Evolutionary conservation across 768 basidiomycete genomes (phyloP).

Genomic region (Holtermannia corniformis): DNA sequence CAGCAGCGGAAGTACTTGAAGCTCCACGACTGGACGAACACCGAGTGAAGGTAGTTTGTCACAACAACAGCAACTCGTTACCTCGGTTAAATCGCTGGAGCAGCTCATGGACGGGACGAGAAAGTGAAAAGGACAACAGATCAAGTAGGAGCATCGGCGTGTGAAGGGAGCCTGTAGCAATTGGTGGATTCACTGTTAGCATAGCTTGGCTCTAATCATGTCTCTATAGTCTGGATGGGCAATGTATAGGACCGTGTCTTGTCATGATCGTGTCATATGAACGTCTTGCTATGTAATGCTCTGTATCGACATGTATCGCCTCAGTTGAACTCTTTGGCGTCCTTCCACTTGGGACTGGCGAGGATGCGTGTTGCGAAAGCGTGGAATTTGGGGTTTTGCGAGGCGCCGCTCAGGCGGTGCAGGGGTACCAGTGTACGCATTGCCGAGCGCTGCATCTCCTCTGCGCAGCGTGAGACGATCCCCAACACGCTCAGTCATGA

Average conservation of each 20-base stretch:
- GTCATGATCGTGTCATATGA: background rate
- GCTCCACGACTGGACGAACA: too few relatives aligned
- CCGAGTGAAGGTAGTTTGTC: too few relatives aligned
- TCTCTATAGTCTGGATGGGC: too few relatives aligned
- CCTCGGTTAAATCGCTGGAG: too few relatives aligned
- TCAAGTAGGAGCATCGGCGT: too few relatives aligned
- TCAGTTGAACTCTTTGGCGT: conserved; percentile 19
- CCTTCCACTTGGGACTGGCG: conserved; percentile 28
- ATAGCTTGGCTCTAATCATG: too few relatives aligned
- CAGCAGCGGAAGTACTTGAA: background rate
- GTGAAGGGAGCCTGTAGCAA: too few relatives aligned
- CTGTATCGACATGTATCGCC: background rate
- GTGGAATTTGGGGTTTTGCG: conserved; percentile 65
- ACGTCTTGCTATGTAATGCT: background rate
- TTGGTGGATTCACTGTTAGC: too few relatives aligned
- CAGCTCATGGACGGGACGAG: too few relatives aligned
- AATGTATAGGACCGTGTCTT: too few relatives aligned
- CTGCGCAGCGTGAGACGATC: conserved; percentile 65
- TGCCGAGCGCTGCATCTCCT: conserved; percentile 83
- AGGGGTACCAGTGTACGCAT: conserved; percentile 78
- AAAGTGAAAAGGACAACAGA: too few relatives aligned
- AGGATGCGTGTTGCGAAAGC: conserved; percentile 55
- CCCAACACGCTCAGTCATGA: conserved; percentile 42
- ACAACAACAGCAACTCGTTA: too few relatives aligned
- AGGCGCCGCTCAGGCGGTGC: conserved; percentile 59